Percentiles rank a stretch among this genome's conserved stretches.
Evolutionary conservation across 2,329 filamentous ascomycete genomes (phyloP).

Genomic region (Pseudophaeomoniella oleicola): DNA sequence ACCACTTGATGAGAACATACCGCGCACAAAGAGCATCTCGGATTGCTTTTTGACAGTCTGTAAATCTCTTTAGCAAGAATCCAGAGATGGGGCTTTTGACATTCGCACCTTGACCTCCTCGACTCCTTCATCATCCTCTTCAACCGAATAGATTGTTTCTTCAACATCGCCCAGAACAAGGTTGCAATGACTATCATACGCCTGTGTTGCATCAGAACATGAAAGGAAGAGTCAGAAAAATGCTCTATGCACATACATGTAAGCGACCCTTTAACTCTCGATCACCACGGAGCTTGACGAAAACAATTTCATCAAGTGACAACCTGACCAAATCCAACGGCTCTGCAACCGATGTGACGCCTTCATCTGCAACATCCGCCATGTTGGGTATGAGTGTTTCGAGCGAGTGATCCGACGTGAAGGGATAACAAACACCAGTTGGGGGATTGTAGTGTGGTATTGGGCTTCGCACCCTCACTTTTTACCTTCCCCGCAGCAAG

Average conservation of each 20-base stretch:
- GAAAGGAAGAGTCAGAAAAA: not conserved
- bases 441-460: no score
- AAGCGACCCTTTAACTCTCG: slow-evolving; percentile 88
- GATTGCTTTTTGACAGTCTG: slow-evolving; percentile 93
- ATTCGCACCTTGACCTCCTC: slow-evolving; percentile 54
- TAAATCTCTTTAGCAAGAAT: slow-evolving; percentile 3
- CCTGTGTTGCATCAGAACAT: slow-evolving; percentile 37
- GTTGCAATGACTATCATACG: slow-evolving; percentile 98
- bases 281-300: slow-evolving; percentile 92
- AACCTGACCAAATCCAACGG: slow-evolving; percentile 91
- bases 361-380: slow-evolving; percentile 69
- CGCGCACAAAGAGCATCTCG: slow-evolving; percentile 97
- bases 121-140: slow-evolving; percentile 68
- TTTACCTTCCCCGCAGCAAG: no score
- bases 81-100: not conserved
- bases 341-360: slow-evolving; percentile 59
- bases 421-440: no score
- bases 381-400: slow-evolving; percentile 47
- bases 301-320: slow-evolving; percentile 82
- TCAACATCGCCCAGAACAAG: slow-evolving; percentile 90
- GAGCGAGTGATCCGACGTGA: no score
- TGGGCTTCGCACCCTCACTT: no score
- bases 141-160: slow-evolving; percentile 88
- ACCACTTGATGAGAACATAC: slow-evolving; percentile 41
- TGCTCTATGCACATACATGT: slow-evolving; percentile 53